A percentile compares a stretch with the other conserved stretches of the same genome.
These are phyloP conservation scores for Fusarium oxysporum DNA, from an alignment of 2,329 filamentous ascomycete species.

Conservation along the genomic window DNA sequence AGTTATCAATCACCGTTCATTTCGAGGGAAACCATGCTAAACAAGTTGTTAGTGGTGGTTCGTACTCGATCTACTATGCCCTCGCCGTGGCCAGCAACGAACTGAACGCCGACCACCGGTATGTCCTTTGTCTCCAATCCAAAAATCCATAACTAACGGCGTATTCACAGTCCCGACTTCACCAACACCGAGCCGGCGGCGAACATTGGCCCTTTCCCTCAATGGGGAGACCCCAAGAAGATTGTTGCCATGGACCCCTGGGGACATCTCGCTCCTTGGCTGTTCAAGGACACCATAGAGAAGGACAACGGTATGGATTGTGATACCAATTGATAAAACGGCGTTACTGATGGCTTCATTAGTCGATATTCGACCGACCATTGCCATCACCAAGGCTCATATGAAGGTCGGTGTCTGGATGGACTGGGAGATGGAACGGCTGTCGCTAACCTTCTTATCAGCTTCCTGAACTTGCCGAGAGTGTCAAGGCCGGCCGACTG, in stretches of 20 bases:
- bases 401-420: slow-evolving; percentile 74
- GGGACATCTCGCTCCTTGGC: slow-evolving; percentile 86
- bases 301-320: slow-evolving; percentile 71
- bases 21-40: slow-evolving; percentile 12
- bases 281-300: slow-evolving; percentile 83
- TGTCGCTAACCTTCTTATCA: slow-evolving; percentile 43
- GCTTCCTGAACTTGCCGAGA: slow-evolving; percentile 92
- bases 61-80: slow-evolving; percentile 95
- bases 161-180: slow-evolving; percentile 63
- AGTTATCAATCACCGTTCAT: slow-evolving; percentile 14
- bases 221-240: slow-evolving; percentile 91
- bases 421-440: background rate
- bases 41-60: slow-evolving; percentile 72
- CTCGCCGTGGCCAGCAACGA: slow-evolving; percentile 93
- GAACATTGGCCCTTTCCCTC: slow-evolving; percentile 86
- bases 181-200: slow-evolving; percentile 90
- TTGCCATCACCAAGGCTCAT: slow-evolving; percentile 90
- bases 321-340: background rate
- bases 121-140: slow-evolving; percentile 25
- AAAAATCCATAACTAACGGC: slow-evolving; percentile 3
- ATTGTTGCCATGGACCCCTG: slow-evolving; percentile 98
- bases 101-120: slow-evolving; percentile 82
- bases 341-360: slow-evolving; percentile 11
- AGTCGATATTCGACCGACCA: slow-evolving; percentile 90
- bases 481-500: slow-evolving; percentile 82